Evolutionary conservation across 2,329 filamentous ascomycete species (phyloP), one percentile per base, ranked within the genome.

Genomic region (Verticillium alfalfae): DNA sequence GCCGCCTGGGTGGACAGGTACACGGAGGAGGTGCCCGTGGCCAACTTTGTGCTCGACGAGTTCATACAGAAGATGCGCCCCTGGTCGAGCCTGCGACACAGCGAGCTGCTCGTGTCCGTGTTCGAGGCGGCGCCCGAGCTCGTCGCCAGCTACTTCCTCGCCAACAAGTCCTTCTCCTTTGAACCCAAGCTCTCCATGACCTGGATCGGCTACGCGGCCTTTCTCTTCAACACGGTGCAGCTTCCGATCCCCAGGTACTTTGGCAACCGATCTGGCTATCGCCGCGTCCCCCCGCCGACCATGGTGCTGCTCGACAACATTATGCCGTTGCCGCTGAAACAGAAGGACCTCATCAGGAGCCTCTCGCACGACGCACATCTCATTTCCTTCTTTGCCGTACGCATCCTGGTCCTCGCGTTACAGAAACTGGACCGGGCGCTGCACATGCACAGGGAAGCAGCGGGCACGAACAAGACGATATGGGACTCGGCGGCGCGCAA

Each of bases 191-290:
- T 96, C 5, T 95, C 93, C 3, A 88, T 93, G 55, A 95, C 93
- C 0, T 99, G 95, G 95, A 91, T 98, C 67, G 93, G 94, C 52
- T 97, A 96, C 71, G 92, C 93, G 0, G 88, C 93, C 0, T 92
- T 98, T 65, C 77, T 99, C 5, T 96, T 96, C 74, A 90, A 90
- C 64, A 86, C 88, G 1, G 87, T 97, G 56, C 84, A 89, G 62
- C 79, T 96, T 39, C 86, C 88, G 1, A 79, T 97, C 2, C 93
- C 93, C 2, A 71, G 78, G 34, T 84, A 84, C 63, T 92, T 94
- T 70, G 92, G 92, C 13, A 85, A 88, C 67, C 80, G 80, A 49
- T 81, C 84, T 13, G 81, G 80, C 52, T 89, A 86, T 65, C 85
- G 87, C 31, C 75, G 79, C 18, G 78, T 88, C 15, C 93, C 95